Conservation (phyloP, 106 monocot species). For the Dioscorea zingiberensis region DNA sequence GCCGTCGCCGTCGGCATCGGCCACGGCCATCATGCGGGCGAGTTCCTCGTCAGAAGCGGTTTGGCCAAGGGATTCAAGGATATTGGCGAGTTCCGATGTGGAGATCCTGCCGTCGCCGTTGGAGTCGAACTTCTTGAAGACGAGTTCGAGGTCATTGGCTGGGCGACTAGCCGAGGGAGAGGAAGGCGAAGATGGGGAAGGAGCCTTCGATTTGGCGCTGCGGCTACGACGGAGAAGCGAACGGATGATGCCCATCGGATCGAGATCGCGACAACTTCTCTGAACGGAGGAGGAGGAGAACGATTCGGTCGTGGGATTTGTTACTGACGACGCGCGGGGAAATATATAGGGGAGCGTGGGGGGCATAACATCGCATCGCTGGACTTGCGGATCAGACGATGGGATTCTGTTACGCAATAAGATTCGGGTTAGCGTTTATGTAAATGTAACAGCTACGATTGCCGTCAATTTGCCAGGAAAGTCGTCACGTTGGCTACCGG, state of each 20-base stretch:
- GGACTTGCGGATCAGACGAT: too few relatives aligned
- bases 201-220: neutral
- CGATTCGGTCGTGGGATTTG: too few relatives aligned
- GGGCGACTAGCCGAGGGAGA: neutral
- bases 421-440: too few relatives aligned
- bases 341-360: too few relatives aligned
- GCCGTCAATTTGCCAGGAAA: too few relatives aligned
- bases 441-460: too few relatives aligned
- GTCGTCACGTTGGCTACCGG: too few relatives aligned
- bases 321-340: too few relatives aligned
- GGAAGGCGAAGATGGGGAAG: neutral
- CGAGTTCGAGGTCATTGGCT: neutral
- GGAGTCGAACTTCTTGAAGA: constrained; percentile 16
- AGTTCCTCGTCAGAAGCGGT: constrained; percentile 20
- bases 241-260: neutral
- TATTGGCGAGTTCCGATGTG: constrained; percentile 28
- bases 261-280: too few relatives aligned
- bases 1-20: constrained; percentile 53
- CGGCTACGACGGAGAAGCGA: neutral
- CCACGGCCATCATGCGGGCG: constrained; percentile 42
- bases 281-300: too few relatives aligned
- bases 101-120: constrained; percentile 65
- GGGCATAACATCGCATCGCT: too few relatives aligned
- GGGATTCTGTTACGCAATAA: too few relatives aligned
- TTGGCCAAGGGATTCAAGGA: constrained; percentile 29